Base-by-base conservation (phyloP, 2,329 filamentous ascomycete species). In the Bipolaris victoriae region DNA sequence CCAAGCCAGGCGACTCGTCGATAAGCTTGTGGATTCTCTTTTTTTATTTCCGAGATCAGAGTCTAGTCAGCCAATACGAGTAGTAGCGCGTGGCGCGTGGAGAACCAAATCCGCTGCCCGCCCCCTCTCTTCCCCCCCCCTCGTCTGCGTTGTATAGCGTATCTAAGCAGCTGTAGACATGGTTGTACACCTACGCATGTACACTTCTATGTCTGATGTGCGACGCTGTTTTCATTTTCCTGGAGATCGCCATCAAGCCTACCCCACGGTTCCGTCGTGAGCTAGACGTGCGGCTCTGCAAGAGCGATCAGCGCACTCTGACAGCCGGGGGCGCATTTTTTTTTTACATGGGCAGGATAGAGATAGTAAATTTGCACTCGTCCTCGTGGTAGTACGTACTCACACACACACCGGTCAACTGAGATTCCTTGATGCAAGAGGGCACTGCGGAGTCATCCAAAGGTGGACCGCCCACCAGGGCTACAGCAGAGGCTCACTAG, bases 281-380 rank as follows among this genome's bases (percentile, higher is more conserved):
- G 60, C 66, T 63, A 65, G 50, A 62, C 54, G 57, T 62, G 62
- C 63, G 67, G 68, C 65, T 62, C 62, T 66, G 43, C 49, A 20
- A 51, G 41, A 33, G 18, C 62, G 46, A 58, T 55, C 46, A 50
- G 49, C 55, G 29, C 24, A 35, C 16, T 37, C 18, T 52, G 47
- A 52, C 50, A 35, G 40, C 52, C 54, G 54, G 58, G 55, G 31
- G 52, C 56, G 33, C 56, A 31, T 52, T 55, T 54, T 20, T 22
- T 57, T 57, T 57, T 36, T 39, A 54, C 46, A 31, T 46, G 44
- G 37, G 37, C 7, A 18, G 11, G n/a, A 18, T 18, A 20, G n/a
- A 39, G 7, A 46, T 57, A 35, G 55, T 44, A 31, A n/a, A 29
- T n/a, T 29, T 26, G 41, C 10, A 18, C 11, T 47, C 7, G 29